These are phyloP conservation scores for Cladosporium cucumerinum DNA, from an alignment of 2,329 filamentous ascomycete species.

Conservation along the genomic window DNA sequence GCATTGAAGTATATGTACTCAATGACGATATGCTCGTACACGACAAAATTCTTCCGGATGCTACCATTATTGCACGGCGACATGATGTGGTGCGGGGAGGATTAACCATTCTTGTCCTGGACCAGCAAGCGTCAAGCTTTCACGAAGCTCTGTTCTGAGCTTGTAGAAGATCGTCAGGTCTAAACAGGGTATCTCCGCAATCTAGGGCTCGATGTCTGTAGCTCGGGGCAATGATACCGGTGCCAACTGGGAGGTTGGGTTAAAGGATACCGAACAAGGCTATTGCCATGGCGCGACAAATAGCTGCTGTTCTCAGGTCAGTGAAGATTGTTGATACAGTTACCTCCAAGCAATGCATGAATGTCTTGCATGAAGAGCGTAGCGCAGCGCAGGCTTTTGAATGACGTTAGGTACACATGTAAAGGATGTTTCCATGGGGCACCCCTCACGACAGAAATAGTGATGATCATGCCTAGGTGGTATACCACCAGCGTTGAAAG, in stretches of 20 bases:
- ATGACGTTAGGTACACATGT: no score
- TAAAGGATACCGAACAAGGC: background rate
- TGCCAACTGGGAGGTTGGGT: background rate
- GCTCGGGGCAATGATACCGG: slow-evolving; percentile 3
- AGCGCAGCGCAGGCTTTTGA: no score
- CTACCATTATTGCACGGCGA: background rate
- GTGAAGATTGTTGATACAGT: background rate
- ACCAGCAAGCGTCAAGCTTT: slow-evolving; percentile 1
- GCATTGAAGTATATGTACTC: background rate
- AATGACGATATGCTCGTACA: background rate
- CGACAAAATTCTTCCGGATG: background rate
- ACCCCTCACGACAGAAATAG: background rate
- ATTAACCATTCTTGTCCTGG: background rate
- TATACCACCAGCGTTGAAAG: background rate
- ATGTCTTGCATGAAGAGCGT: no score
- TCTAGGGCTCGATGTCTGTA: background rate
- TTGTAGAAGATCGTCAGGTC: slow-evolving; percentile 12
- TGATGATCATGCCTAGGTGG: background rate
- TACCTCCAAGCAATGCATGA: no score
- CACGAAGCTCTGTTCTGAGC: background rate
- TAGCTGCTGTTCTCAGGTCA: background rate
- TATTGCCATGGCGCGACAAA: background rate
- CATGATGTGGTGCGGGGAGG: slow-evolving; percentile 3
- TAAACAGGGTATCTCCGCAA: slow-evolving; percentile 4
- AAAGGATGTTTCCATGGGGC: background rate